A percentile compares a stretch with the other conserved stretches of the same genome.
These are phyloP conservation scores for Neostapfia colusana DNA, from an alignment of 176 grass and related monocot species.

Conservation along the genomic window DNA sequence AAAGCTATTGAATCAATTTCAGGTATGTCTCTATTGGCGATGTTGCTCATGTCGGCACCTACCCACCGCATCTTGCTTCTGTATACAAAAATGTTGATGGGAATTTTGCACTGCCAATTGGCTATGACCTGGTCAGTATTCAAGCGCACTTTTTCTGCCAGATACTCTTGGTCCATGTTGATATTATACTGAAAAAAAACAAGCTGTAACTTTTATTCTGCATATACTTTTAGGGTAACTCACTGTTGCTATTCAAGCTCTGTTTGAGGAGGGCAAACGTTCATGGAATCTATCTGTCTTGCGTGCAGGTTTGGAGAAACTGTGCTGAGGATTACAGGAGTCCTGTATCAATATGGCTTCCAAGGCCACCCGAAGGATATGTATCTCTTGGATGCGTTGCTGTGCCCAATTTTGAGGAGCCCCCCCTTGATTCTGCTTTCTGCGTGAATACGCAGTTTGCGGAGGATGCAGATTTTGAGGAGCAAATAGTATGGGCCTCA, in stretches of 20 bases:
- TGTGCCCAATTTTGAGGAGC: slow-evolving; percentile 65
- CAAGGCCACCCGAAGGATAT: slow-evolving; percentile 79
- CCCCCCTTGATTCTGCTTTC: slow-evolving; percentile 52
- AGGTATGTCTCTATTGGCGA: slow-evolving; percentile 92
- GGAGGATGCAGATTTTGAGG: slow-evolving; percentile 75
- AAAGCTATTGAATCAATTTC: slow-evolving; percentile 29
- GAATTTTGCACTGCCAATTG: slow-evolving; percentile 83
- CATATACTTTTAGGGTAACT: not conserved
- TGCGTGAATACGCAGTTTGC: slow-evolving; percentile 57
- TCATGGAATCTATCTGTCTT: not conserved
- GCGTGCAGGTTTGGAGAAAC: slow-evolving; percentile 85
- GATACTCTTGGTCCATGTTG: slow-evolving; percentile 17
- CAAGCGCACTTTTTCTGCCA: slow-evolving; percentile 17
- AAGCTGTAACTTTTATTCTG: not conserved
- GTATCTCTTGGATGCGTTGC: slow-evolving; percentile 78
- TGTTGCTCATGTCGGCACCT: slow-evolving; percentile 71
- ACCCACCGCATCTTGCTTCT: slow-evolving; percentile 63
- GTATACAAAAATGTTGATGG: slow-evolving; percentile 66
- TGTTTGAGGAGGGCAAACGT: not conserved
- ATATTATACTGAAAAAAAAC: slow-evolving; percentile 7
- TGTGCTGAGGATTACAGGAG: slow-evolving; percentile 70
- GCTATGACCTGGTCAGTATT: slow-evolving; percentile 86
- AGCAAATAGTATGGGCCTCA: slow-evolving; percentile 76
- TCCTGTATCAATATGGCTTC: slow-evolving; percentile 82
- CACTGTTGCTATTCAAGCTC: not conserved